Evolutionary conservation across 306 rosid genomes (phyloP).

Genomic region (Vigna nakashimae): DNA sequence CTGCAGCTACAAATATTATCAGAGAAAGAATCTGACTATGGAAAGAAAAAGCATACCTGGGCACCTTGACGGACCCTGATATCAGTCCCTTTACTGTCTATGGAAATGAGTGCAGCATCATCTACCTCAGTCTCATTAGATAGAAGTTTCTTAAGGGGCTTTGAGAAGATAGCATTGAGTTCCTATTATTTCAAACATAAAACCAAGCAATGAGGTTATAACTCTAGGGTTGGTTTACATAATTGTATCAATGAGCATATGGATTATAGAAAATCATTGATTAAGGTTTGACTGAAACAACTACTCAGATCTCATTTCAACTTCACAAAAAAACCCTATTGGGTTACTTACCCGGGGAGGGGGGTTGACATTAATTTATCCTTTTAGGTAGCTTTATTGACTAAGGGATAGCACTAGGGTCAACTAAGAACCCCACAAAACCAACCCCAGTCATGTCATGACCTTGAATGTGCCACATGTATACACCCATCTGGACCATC

Average conservation of each 20-base stretch:
- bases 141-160: slow-evolving; percentile 86
- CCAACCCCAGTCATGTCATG: slow-evolving; percentile 29
- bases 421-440: slow-evolving; percentile 14
- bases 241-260: neutral
- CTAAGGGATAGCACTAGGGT: neutral
- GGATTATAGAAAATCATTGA: slow-evolving; percentile 1
- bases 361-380: slow-evolving; percentile 15
- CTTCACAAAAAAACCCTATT: neutral
- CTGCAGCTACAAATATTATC: slow-evolving; percentile 20
- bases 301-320: slow-evolving; percentile 24
- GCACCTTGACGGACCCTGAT: slow-evolving; percentile 98
- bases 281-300: slow-evolving; percentile 28
- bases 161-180: slow-evolving; percentile 91
- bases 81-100: slow-evolving; percentile 96
- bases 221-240: neutral
- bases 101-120: slow-evolving; percentile 97
- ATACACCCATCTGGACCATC: slow-evolving; percentile 30
- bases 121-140: slow-evolving; percentile 90
- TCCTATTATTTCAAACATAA: slow-evolving; percentile 60
- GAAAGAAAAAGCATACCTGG: slow-evolving; percentile 60
- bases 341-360: slow-evolving; percentile 1
- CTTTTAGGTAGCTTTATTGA: slow-evolving; percentile 8
- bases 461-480: slow-evolving; percentile 11
- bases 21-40: neutral
- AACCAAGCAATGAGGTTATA: slow-evolving; percentile 33